Conservation (phyloP, 441 rosid species). For the Pelargonium citronellum region DNA sequence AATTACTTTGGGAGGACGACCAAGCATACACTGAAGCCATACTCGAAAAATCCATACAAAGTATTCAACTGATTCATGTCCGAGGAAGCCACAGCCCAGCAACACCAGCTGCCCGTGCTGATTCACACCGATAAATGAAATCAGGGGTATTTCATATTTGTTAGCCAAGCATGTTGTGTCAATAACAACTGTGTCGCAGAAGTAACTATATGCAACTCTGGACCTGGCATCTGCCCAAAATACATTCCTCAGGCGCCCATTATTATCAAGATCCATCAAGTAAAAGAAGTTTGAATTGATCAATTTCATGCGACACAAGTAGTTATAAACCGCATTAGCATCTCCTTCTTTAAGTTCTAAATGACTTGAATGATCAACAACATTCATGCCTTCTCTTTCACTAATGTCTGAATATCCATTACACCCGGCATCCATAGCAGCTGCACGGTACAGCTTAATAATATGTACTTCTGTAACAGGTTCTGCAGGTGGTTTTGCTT, state of each 20-base stretch:
- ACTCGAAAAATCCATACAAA: constrained; percentile 48
- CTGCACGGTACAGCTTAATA: constrained; percentile 41
- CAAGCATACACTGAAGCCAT: constrained; percentile 50
- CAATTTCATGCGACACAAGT: constrained; percentile 46
- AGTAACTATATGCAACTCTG: constrained; percentile 30
- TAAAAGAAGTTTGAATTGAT: constrained; percentile 49
- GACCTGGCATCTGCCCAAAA: constrained; percentile 49
- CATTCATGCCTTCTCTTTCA: constrained; percentile 25
- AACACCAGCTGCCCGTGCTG: constrained; percentile 44
- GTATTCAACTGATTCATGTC: constrained; percentile 39
- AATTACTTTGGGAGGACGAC: constrained; percentile 36
- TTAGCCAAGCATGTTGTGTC: constrained; percentile 40
- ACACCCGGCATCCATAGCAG: constrained; percentile 24
- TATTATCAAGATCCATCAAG: constrained; percentile 42
- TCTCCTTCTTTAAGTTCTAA: constrained; percentile 49
- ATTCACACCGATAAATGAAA: constrained; percentile 42
- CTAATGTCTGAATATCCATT: constrained; percentile 27
- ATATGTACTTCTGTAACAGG: constrained; percentile 41
- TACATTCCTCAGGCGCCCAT: constrained; percentile 37
- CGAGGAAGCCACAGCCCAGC: constrained; percentile 47
- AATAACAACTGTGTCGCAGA: constrained; percentile 35
- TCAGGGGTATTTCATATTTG: constrained; percentile 41
- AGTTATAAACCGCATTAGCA: constrained; percentile 43
- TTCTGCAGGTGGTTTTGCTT: constrained; percentile 27
- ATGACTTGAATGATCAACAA: constrained; percentile 34